phyloP scores from a whole-genome alignment of 2,329 filamentous ascomycete species.

The Graphilbum sp. region DNA sequence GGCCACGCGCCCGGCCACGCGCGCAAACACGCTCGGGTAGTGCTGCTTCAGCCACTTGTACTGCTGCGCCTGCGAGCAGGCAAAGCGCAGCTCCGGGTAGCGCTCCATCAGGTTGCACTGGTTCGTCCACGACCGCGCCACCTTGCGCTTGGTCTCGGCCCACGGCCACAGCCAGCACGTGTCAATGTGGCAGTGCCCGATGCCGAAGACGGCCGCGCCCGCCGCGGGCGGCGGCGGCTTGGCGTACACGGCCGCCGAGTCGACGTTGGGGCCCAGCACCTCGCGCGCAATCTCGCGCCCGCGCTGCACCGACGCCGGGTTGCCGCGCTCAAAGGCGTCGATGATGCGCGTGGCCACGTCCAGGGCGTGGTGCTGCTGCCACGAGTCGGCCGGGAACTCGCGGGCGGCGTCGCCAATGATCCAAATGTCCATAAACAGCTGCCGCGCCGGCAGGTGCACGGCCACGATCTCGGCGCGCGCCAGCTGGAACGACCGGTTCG shows the following conservation, averaged over 20 bases:
- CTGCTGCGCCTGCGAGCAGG: slow-evolving; percentile 87
- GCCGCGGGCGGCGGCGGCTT: slow-evolving; percentile 43
- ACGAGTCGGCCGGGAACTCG: slow-evolving; percentile 77
- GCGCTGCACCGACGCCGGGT: slow-evolving; percentile 60
- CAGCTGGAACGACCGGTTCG: slow-evolving; percentile 68
- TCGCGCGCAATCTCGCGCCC: slow-evolving; percentile 69
- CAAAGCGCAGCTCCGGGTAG: slow-evolving; percentile 87
- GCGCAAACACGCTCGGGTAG: slow-evolving; percentile 77
- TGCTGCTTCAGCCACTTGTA: slow-evolving; percentile 91
- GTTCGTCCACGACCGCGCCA: slow-evolving; percentile 89
- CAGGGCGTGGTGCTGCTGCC: slow-evolving; percentile 76
- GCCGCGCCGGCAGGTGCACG: slow-evolving; percentile 71
- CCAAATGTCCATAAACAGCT: slow-evolving; percentile 85
- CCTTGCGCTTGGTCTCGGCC: slow-evolving; percentile 93
- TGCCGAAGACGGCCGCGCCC: slow-evolving; percentile 65
- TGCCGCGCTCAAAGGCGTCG: slow-evolving; percentile 69
- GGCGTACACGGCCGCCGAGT: slow-evolving; percentile 73
- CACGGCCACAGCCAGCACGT: slow-evolving; percentile 98
- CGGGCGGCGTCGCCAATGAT: slow-evolving; percentile 84
- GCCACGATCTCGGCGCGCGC: slow-evolving; percentile 71
- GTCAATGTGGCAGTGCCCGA: slow-evolving; percentile 96
- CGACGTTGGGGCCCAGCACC: slow-evolving; percentile 66
- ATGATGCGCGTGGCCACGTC: slow-evolving; percentile 78
- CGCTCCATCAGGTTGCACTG: slow-evolving; percentile 91
- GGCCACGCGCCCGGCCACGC: slow-evolving; percentile 82